phyloP scores from a whole-genome alignment of 2,329 filamentous ascomycete species.

The Paracamarosporium sp. region DNA sequence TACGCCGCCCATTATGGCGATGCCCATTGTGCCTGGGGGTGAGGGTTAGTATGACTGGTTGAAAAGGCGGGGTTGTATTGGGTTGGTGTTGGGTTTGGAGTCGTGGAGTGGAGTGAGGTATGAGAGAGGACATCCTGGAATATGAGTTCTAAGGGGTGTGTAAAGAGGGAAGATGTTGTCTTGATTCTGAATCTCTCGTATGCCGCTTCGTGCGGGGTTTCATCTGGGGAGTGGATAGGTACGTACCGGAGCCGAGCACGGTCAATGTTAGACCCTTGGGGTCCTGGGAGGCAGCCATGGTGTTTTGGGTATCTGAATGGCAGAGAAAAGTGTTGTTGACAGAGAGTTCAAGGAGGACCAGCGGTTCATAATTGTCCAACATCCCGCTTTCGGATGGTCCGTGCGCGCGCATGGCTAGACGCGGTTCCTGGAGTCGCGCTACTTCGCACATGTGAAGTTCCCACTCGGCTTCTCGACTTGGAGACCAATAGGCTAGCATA shows the following conservation, averaged over 20 bases:
- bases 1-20: conserved; percentile 82
- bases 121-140: too few relatives aligned
- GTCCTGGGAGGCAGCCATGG: conserved; percentile 39
- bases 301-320: conserved; percentile 5
- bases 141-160: too few relatives aligned
- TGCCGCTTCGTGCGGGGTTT: conserved; percentile 11
- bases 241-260: conserved; percentile 80
- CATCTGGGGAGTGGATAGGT: conserved; percentile 36
- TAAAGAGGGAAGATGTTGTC: too few relatives aligned
- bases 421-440: too few relatives aligned
- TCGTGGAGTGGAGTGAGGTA: neutral
- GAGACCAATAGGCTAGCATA: too few relatives aligned
- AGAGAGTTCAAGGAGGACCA: neutral
- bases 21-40: conserved; percentile 80
- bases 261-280: conserved; percentile 70
- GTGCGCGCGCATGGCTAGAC: conserved; percentile 4
- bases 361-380: neutral
- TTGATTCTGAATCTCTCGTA: neutral
- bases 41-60: conserved; percentile 1
- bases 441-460: too few relatives aligned
- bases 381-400: conserved; percentile 1
- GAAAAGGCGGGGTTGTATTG: neutral
- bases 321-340: neutral
- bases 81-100: conserved; percentile 40
- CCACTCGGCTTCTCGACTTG: too few relatives aligned